phyloP scores from a whole-genome alignment of 164 flowering plant genomes.

The Aristolochia fimbriata region DNA sequence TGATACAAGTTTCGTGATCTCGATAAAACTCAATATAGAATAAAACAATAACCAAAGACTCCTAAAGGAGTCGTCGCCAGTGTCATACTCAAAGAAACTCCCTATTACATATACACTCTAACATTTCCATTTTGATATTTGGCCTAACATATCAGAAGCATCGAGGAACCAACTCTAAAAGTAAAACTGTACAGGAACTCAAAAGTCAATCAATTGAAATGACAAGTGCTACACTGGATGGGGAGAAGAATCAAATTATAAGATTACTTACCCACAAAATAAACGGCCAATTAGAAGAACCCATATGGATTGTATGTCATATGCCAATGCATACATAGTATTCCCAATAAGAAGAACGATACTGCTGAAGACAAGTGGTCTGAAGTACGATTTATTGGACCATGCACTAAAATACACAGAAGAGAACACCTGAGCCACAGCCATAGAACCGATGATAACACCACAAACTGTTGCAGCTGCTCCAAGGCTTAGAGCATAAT shows the following conservation, averaged over 20 bases:
- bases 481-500: conserved; percentile 50
- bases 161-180: background rate
- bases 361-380: conserved; percentile 54
- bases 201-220: background rate
- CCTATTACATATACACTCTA: too few relatives aligned
- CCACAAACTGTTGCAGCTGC: conserved; percentile 64
- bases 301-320: conserved; percentile 41
- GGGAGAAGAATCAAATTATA: background rate
- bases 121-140: too few relatives aligned
- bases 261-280: conserved; percentile 40
- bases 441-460: conserved; percentile 53
- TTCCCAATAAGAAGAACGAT: conserved; percentile 45
- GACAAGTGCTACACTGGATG: too few relatives aligned
- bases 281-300: conserved; percentile 47
- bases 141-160: too few relatives aligned
- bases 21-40: too few relatives aligned
- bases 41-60: too few relatives aligned
- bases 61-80: too few relatives aligned
- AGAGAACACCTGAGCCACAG: conserved; percentile 52
- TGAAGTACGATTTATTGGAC: conserved; percentile 57
- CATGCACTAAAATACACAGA: conserved; percentile 63
- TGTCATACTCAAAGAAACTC: too few relatives aligned
- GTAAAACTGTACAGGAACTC: background rate
- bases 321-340: conserved; percentile 45
- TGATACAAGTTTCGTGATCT: too few relatives aligned